These are phyloP conservation scores for Schizophyllum amplum DNA, from an alignment of 1,284 basidiomycete species.

Conservation along the genomic window DNA sequence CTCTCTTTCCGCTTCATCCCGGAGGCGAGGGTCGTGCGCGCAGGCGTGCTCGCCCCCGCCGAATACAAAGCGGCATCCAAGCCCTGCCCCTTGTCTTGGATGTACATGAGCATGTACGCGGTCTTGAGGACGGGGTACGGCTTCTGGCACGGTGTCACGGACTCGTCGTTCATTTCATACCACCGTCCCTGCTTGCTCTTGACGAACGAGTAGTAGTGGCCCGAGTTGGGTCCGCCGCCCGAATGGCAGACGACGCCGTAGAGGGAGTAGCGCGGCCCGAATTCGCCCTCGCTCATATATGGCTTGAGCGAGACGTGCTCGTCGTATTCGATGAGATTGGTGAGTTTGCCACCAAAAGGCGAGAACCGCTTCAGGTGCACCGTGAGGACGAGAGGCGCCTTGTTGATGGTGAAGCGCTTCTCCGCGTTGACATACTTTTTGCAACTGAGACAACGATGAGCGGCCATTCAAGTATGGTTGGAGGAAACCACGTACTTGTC, in stretches of 20 bases:
- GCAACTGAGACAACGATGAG: conserved; percentile 47
- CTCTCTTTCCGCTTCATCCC: conserved; percentile 60
- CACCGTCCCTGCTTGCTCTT: conserved; percentile 67
- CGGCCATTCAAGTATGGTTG: conserved; percentile 1
- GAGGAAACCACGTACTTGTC: conserved; percentile 69
- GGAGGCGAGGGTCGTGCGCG: conserved; percentile 31
- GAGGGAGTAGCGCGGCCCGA: conserved; percentile 76
- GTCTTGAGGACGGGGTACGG: conserved; percentile 61
- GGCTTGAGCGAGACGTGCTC: conserved; percentile 71
- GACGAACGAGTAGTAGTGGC: conserved; percentile 92
- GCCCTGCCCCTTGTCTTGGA: conserved; percentile 67
- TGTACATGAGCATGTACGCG: conserved; percentile 93
- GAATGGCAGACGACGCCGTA: conserved; percentile 94
- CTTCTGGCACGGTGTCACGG: conserved; percentile 38
- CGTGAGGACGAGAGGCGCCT: conserved; percentile 87
- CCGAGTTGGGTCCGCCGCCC: conserved; percentile 88
- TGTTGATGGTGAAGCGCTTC: conserved; percentile 83
- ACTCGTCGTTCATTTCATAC: conserved; percentile 94
- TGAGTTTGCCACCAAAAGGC: conserved; percentile 82
- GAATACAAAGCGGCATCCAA: conserved; percentile 51
- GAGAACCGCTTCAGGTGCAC: conserved; percentile 97
- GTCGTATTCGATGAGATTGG: conserved; percentile 71
- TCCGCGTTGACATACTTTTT: conserved; percentile 82
- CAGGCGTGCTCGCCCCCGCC: conserved; percentile 13
- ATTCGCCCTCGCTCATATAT: conserved; percentile 78